A percentile compares a stretch with the other conserved stretches of the same genome.
Evolutionary conservation across 805 yeast species (phyloP).

Genomic region (Starmera pachycereana): DNA sequence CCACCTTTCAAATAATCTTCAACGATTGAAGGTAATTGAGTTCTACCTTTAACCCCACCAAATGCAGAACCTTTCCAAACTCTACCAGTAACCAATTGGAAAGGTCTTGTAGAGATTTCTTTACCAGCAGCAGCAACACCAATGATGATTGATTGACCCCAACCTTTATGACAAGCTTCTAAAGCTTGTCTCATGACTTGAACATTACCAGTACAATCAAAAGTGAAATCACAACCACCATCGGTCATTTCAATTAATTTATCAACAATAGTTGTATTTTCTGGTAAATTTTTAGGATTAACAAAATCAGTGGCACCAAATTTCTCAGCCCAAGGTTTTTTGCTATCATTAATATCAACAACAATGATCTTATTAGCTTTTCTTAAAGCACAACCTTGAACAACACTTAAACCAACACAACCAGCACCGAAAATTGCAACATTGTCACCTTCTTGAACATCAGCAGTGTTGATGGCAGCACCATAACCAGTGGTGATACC

Average conservation of each 20-base stretch:
- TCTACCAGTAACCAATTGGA: constrained; percentile 98
- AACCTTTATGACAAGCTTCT: constrained; percentile 97
- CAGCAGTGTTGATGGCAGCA: constrained; percentile 91
- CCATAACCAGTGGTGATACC: constrained; percentile 99
- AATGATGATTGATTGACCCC: constrained; percentile 93
- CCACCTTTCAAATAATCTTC: constrained; percentile 74
- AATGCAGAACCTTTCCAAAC: constrained; percentile 99
- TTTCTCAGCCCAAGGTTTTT: constrained; percentile 74
- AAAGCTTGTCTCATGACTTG: constrained; percentile 92
- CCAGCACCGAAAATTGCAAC: constrained; percentile 98
- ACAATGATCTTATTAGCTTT: constrained; percentile 77
- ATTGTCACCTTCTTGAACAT: constrained; percentile 82
- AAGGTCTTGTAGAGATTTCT: constrained; percentile 94
- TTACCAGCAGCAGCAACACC: constrained; percentile 99
- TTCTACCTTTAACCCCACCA: constrained; percentile 97
- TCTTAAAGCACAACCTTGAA: constrained; percentile 85
- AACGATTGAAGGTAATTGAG: constrained; percentile 87
- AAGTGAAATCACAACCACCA: constrained; percentile 94
- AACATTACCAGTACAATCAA: constrained; percentile 97
- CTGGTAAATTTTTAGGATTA: constrained; percentile 70
- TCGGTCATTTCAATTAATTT: constrained; percentile 84
- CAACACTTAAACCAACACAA: constrained; percentile 91
- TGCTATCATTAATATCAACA: constrained; percentile 76
- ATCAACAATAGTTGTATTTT: constrained; percentile 69
- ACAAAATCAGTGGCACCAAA: constrained; percentile 96